These are phyloP conservation scores for Chalara sp. DNA, from an alignment of 2,329 filamentous ascomycete species.

Conservation along the genomic window DNA sequence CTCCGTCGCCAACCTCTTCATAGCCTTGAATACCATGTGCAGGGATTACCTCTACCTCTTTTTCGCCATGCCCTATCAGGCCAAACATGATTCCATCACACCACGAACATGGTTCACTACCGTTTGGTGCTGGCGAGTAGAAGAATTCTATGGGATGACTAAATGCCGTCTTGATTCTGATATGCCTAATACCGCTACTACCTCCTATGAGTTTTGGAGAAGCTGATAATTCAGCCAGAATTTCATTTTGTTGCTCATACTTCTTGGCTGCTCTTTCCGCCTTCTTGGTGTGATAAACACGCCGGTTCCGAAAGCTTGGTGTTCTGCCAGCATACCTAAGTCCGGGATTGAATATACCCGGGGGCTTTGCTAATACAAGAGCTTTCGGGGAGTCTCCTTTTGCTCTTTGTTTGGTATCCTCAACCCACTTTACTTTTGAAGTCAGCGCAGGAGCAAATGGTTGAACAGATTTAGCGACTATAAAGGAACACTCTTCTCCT, in stretches of 20 bases:
- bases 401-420: too few species aligned
- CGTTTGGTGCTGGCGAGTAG: conserved; percentile 8
- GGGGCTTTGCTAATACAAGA: too few species aligned
- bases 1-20: conserved; percentile 18
- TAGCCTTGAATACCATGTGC: conserved; percentile 8
- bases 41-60: conserved; percentile 14
- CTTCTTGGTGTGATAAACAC: not conserved
- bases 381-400: too few species aligned
- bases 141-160: conserved; percentile 25
- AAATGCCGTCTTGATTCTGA: conserved; percentile 19
- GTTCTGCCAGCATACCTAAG: too few species aligned
- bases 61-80: conserved; percentile 14
- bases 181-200: not conserved
- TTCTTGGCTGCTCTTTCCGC: not conserved
- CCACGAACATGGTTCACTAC: conserved; percentile 15
- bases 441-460: too few species aligned
- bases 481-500: conserved; percentile 5
- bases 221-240: too few species aligned
- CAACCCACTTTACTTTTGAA: too few species aligned
- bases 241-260: too few species aligned
- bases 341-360: too few species aligned
- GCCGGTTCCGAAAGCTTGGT: too few species aligned
- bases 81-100: conserved; percentile 21
- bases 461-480: too few species aligned
- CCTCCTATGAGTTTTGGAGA: not conserved